Conservation (phyloP, 805 yeast genomes). For the Yamadazyma insecticola region DNA sequence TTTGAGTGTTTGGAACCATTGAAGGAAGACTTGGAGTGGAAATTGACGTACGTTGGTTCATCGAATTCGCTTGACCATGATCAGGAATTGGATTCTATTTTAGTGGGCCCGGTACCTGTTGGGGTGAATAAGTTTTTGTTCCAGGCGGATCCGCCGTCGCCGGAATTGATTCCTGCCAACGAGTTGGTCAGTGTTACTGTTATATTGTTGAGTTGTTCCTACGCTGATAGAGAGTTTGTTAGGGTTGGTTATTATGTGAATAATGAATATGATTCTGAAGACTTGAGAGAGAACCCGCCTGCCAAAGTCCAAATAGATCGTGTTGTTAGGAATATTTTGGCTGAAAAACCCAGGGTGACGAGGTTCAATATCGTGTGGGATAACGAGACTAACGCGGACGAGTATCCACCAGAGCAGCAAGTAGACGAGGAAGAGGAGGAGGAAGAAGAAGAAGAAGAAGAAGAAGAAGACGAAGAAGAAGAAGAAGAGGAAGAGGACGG, state of each 20-base stretch:
- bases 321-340: constrained; percentile 88
- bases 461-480: constrained; percentile 52
- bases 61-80: constrained; percentile 93
- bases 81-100: constrained; percentile 89
- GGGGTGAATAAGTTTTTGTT: constrained; percentile 91
- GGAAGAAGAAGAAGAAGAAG: constrained; percentile 53
- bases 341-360: constrained; percentile 97
- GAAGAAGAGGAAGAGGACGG: constrained; percentile 43
- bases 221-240: constrained; percentile 90
- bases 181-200: constrained; percentile 96
- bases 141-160: constrained; percentile 94
- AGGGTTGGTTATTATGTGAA: constrained; percentile 97
- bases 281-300: constrained; percentile 90
- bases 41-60: constrained; percentile 93
- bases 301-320: constrained; percentile 89
- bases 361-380: constrained; percentile 97
- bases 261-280: constrained; percentile 93
- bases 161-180: constrained; percentile 92
- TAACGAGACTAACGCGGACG: constrained; percentile 60
- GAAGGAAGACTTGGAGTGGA: constrained; percentile 94
- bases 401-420: constrained; percentile 75
- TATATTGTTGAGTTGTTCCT: constrained; percentile 85
- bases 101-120: constrained; percentile 99
- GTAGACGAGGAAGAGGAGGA: constrained; percentile 60
- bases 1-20: constrained; percentile 94